Evolutionary conservation across 306 rosid genomes (phyloP).

Genomic region (Corylus avellana): DNA sequence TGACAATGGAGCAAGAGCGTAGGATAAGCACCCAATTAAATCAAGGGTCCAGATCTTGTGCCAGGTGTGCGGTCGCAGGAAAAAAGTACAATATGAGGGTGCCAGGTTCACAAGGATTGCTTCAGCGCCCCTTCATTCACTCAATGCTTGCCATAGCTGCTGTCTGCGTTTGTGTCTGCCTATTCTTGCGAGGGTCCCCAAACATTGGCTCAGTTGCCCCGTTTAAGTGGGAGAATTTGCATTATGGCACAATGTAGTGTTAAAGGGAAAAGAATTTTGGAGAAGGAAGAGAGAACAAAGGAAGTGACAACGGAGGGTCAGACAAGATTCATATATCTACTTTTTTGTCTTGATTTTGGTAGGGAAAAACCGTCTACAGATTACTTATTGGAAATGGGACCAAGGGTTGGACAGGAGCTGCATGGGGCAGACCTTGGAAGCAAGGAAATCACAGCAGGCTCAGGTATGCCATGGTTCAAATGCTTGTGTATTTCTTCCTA

Average conservation of each 20-base stretch:
- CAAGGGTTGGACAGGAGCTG: neutral
- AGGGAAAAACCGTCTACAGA: neutral
- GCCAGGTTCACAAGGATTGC: constrained; percentile 61
- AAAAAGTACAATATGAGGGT: constrained; percentile 44
- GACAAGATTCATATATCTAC: constrained; percentile 10
- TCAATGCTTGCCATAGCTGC: constrained; percentile 88
- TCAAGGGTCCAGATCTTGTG: constrained; percentile 56
- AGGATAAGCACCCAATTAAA: constrained; percentile 26
- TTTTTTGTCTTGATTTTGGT: neutral
- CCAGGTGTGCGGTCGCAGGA: constrained; percentile 61
- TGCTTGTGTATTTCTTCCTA: constrained; percentile 1
- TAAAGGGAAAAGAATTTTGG: constrained; percentile 21
- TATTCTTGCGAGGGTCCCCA: constrained; percentile 76
- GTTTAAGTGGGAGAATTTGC: constrained; percentile 84
- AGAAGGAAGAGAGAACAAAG: neutral
- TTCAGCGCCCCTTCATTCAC: constrained; percentile 72
- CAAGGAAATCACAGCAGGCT: neutral
- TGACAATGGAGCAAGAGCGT: constrained; percentile 34
- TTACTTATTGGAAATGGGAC: neutral
- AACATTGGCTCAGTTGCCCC: constrained; percentile 68
- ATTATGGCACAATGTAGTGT: constrained; percentile 61
- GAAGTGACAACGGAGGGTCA: constrained; percentile 14
- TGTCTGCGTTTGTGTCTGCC: constrained; percentile 89
- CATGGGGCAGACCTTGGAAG: neutral
- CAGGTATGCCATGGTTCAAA: constrained; percentile 1